Percentiles rank a stretch among this genome's conserved stretches.
Conservation (phyloP, 1,139 yeast species). For the Pichia sp. region DNA sequence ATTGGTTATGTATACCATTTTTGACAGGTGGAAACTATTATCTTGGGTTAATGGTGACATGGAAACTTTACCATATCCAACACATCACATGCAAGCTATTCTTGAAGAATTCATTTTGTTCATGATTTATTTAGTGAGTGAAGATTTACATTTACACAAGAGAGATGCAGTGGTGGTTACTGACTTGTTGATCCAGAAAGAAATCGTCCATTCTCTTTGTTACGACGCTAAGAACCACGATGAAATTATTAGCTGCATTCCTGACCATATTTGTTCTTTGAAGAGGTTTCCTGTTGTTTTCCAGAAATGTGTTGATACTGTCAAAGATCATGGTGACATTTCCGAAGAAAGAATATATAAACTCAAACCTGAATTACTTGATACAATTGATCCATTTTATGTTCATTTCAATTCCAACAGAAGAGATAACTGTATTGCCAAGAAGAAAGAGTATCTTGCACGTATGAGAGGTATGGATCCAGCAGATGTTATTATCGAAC, state of each 20-base stretch:
- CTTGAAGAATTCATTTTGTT: slow-evolving; percentile 79
- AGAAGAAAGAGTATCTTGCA: slow-evolving; percentile 47
- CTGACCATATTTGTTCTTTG: slow-evolving; percentile 73
- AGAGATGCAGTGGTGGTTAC: slow-evolving; percentile 49
- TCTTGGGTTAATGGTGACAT: slow-evolving; percentile 49
- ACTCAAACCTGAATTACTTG: slow-evolving; percentile 34
- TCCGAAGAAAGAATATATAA: slow-evolving; percentile 33
- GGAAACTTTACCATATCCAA: slow-evolving; percentile 42
- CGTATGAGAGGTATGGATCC: slow-evolving; percentile 35
- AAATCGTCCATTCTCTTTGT: slow-evolving; percentile 76
- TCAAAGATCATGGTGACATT: slow-evolving; percentile 28
- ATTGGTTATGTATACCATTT: slow-evolving; percentile 54
- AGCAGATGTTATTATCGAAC: slow-evolving; percentile 50
- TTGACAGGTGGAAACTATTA: slow-evolving; percentile 66
- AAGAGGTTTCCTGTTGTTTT: slow-evolving; percentile 68
- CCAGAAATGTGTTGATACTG: slow-evolving; percentile 34
- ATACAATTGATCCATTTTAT: slow-evolving; percentile 48
- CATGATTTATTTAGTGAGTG: slow-evolving; percentile 68
- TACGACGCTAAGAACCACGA: slow-evolving; percentile 74
- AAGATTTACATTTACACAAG: slow-evolving; percentile 59
- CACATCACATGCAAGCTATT: slow-evolving; percentile 43
- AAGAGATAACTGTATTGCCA: slow-evolving; percentile 64
- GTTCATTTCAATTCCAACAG: slow-evolving; percentile 75
- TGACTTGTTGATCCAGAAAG: slow-evolving; percentile 55
- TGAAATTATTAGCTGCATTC: slow-evolving; percentile 64